A percentile compares a stretch with the other conserved stretches of the same genome.
Evolutionary conservation across 2,329 filamentous ascomycete genomes (phyloP).

Genomic region (Cephalotrichum gorgonifer): DNA sequence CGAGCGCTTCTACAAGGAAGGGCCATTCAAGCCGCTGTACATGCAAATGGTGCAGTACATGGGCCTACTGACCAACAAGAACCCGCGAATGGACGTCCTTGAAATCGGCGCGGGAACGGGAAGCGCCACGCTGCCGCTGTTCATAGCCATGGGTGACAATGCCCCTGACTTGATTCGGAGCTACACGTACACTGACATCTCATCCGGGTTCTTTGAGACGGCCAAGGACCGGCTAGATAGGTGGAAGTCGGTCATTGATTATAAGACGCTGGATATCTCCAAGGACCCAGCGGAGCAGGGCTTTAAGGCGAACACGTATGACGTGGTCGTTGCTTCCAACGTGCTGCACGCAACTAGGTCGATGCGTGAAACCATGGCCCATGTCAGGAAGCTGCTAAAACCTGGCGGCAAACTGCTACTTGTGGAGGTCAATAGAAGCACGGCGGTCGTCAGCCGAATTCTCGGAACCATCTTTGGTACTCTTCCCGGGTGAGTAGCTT

Average conservation of each 20-base stretch:
- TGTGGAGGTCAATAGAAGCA: too few species aligned
- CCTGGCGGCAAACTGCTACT: too few species aligned
- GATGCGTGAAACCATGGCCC: too few species aligned
- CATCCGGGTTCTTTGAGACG: constrained; percentile 19
- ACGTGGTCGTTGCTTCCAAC: constrained; percentile 16
- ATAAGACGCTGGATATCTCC: constrained; percentile 16
- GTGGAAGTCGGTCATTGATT: constrained; percentile 7
- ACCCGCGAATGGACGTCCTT: constrained; percentile 14
- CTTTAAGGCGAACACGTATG: constrained; percentile 10
- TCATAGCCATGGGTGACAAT: constrained; percentile 6
- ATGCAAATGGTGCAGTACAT: not conserved
- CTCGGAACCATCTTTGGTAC: too few species aligned
- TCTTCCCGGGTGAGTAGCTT: too few species aligned
- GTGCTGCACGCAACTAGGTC: constrained; percentile 21
- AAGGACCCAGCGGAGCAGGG: constrained; percentile 7
- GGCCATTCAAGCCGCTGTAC: not conserved
- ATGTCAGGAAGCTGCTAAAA: too few species aligned
- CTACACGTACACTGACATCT: constrained; percentile 30
- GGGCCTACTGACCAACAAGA: not conserved
- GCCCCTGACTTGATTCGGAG: too few species aligned
- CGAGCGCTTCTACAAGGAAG: not conserved
- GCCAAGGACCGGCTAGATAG: constrained; percentile 10
- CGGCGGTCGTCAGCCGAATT: too few species aligned
- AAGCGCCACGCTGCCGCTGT: constrained; percentile 1
- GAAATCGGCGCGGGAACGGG: constrained; percentile 15